These are phyloP conservation scores for Curvularia eragrostidis DNA, from an alignment of 2,329 filamentous ascomycete genomes.

Conservation along the genomic window DNA sequence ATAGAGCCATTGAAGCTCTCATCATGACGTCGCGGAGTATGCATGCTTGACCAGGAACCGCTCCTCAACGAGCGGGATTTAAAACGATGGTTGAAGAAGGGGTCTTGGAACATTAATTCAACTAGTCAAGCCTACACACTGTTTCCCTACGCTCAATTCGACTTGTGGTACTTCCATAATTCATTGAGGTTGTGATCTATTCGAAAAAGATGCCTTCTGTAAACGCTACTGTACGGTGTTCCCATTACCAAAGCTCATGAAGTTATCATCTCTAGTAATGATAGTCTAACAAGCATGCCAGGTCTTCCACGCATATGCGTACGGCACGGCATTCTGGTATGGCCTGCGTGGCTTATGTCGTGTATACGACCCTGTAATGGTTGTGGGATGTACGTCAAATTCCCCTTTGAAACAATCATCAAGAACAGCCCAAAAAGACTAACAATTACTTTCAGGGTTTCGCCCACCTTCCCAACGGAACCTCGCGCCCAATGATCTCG, in stretches of 20 bases:
- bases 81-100: not conserved
- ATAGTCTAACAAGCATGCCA: constrained; percentile 5
- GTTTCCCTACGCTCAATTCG: not conserved
- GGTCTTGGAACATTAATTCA: not conserved
- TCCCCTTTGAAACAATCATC: not conserved
- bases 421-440: not conserved
- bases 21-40: constrained; percentile 25
- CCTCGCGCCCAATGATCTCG: constrained; percentile 32
- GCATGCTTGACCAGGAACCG: not conserved
- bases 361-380: constrained; percentile 35
- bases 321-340: constrained; percentile 39
- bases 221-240: constrained; percentile 5
- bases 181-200: not conserved
- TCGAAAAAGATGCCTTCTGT: constrained; percentile 12
- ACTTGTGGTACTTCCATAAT: not conserved
- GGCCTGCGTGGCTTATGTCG: constrained; percentile 33
- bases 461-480: constrained; percentile 33
- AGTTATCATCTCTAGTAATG: not conserved
- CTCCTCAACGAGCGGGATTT: not conserved
- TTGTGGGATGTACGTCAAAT: constrained; percentile 28
- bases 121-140: not conserved
- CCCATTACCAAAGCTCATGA: no score
- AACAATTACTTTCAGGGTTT: constrained; percentile 24
- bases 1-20: constrained; percentile 23
- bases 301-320: constrained; percentile 36